Conservation (phyloP, 2,329 filamentous ascomycete genomes). For the Verticillium klebahnii region DNA sequence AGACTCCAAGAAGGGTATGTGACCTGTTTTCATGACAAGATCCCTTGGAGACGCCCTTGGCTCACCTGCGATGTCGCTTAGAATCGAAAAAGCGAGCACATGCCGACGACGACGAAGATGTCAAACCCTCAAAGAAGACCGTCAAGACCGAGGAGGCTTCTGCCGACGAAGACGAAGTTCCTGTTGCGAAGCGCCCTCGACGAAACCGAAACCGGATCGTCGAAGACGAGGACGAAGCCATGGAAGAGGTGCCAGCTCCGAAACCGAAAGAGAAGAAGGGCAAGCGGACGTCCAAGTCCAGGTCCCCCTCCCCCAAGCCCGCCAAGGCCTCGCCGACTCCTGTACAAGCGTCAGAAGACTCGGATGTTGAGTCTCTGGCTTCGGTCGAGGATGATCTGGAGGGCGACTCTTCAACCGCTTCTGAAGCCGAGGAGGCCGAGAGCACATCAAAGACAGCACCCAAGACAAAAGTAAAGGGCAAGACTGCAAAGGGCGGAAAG, state of each 20-base stretch:
- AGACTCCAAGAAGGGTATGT: slow-evolving; percentile 32
- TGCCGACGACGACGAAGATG: slow-evolving; percentile 12
- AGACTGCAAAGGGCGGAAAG: slow-evolving; percentile 51
- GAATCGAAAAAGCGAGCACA: slow-evolving; percentile 44
- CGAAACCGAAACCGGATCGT: slow-evolving; percentile 42
- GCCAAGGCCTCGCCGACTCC: slow-evolving; percentile 1
- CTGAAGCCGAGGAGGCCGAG: slow-evolving; percentile 45
- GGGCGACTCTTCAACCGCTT: slow-evolving; percentile 35
- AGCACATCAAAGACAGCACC: slow-evolving; percentile 68
- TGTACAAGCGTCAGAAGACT: slow-evolving; percentile 5
- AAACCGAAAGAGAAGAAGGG: slow-evolving; percentile 19
- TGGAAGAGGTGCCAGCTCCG: slow-evolving; percentile 24
- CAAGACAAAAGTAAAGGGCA: slow-evolving; percentile 79
- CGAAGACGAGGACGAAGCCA: slow-evolving; percentile 46
- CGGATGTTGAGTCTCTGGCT: slow-evolving; percentile 19
- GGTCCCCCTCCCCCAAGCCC: slow-evolving; percentile 6
- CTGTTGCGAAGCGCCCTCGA: slow-evolving; percentile 54
- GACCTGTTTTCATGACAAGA: not conserved
- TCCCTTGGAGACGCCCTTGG: not conserved
- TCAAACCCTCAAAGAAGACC: slow-evolving; percentile 25
- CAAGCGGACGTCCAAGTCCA: slow-evolving; percentile 17
- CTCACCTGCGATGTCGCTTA: slow-evolving; percentile 8
- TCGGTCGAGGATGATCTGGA: slow-evolving; percentile 35
- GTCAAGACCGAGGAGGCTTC: slow-evolving; percentile 31
- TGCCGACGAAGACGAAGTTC: slow-evolving; percentile 53